phyloP scores from a whole-genome alignment of 306 rosid genomes.

The Coriaria nepalensis region DNA sequence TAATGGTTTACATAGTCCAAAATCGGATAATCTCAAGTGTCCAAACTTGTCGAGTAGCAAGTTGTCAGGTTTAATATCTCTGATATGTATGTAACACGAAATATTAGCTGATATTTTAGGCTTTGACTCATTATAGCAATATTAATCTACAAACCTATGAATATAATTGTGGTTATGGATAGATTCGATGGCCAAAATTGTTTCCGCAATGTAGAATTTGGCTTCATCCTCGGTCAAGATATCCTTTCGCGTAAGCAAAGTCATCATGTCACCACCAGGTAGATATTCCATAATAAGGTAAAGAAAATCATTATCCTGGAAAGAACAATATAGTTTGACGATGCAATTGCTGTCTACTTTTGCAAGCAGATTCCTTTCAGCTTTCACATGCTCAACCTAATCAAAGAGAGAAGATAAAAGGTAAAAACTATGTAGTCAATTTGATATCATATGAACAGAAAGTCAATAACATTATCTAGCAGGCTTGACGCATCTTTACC shows the following conservation, averaged over 20 bases:
- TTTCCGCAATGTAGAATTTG: slow-evolving; percentile 78
- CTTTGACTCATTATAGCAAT: slow-evolving; percentile 2
- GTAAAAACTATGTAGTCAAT: slow-evolving; percentile 1
- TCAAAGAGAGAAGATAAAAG: background rate
- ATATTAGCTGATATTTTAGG: background rate
- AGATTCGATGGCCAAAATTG: slow-evolving; percentile 74
- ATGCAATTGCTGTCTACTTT: slow-evolving; percentile 93
- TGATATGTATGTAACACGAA: slow-evolving; percentile 21
- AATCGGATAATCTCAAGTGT: slow-evolving; percentile 78
- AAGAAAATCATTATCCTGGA: slow-evolving; percentile 73
- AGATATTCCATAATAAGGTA: slow-evolving; percentile 90
- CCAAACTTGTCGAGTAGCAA: slow-evolving; percentile 74
- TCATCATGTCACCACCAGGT: slow-evolving; percentile 97
- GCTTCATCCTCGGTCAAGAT: slow-evolving; percentile 71
- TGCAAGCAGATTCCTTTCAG: slow-evolving; percentile 87
- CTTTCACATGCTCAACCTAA: slow-evolving; percentile 89
- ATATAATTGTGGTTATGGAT: slow-evolving; percentile 79
- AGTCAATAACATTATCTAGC: background rate
- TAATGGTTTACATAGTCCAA: slow-evolving; percentile 86
- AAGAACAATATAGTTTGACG: slow-evolving; percentile 77
- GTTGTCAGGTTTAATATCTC: slow-evolving; percentile 92
- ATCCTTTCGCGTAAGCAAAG: slow-evolving; percentile 87
- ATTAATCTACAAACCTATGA: slow-evolving; percentile 43
- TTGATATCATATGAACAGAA: background rate
- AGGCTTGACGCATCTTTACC: slow-evolving; percentile 38